Evolutionary conservation across 2,329 filamentous ascomycete species (phyloP).

Genomic region (Paraconiothyrium sp.): DNA sequence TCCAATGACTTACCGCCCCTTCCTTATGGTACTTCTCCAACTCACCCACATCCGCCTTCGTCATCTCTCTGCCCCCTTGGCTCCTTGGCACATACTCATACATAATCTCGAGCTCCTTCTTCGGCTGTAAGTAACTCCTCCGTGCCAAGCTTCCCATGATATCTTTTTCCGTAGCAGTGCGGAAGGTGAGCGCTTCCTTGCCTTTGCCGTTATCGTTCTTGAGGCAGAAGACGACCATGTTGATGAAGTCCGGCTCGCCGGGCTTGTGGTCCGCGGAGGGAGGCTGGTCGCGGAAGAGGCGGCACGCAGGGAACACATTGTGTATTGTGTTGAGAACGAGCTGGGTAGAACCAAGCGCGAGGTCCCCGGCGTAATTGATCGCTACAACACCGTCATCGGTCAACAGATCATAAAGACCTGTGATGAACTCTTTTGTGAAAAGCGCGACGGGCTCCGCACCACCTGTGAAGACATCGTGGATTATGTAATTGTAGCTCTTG

Average conservation of each 20-base stretch:
- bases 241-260: constrained; percentile 76
- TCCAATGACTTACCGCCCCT: constrained; percentile 87
- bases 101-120: constrained; percentile 70
- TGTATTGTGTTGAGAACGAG: constrained; percentile 85
- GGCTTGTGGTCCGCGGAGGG: constrained; percentile 54
- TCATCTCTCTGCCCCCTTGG: constrained; percentile 64
- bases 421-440: constrained; percentile 87
- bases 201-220: constrained; percentile 61
- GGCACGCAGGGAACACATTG: constrained; percentile 85
- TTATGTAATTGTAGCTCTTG: constrained; percentile 82
- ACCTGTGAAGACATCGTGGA: constrained; percentile 98
- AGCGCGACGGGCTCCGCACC: constrained; percentile 89
- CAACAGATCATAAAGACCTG: constrained; percentile 74
- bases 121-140: constrained; percentile 74
- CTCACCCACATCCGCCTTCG: constrained; percentile 69
- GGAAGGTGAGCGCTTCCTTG: constrained; percentile 68
- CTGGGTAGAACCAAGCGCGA: constrained; percentile 77
- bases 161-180: constrained; percentile 71
- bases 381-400: constrained; percentile 84
- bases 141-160: constrained; percentile 77
- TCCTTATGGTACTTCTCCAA: constrained; percentile 76
- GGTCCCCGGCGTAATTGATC: constrained; percentile 95
- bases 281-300: constrained; percentile 84
- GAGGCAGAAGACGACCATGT: constrained; percentile 94
- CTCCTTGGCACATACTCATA: constrained; percentile 39